Base-by-base conservation (phyloP, 1,284 basidiomycete species). In the Bjerkandera adusta region DNA sequence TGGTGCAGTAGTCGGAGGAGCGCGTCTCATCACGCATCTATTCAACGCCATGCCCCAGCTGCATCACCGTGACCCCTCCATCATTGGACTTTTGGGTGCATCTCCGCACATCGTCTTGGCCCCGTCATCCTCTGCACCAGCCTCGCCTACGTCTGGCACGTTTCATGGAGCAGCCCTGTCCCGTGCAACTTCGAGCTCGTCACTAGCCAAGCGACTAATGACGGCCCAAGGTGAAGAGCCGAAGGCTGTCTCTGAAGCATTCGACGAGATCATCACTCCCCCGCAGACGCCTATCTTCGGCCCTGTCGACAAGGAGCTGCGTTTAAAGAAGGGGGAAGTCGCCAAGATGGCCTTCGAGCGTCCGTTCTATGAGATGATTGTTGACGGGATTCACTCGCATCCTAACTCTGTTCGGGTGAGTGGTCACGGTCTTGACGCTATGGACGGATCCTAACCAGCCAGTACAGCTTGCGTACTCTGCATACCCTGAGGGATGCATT, bases 1-100 rank as follows among this genome's bases (percentile, higher is more conserved):
- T 4, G 71, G 69, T 1, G 88, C 89, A 2, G 76, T 89, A 5
- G 68, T 76, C 33, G 70, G 73, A 44, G 89, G 90, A 24, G 89
- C 92, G 4, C 74, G 82, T 5, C 81, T 93, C 54, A 92, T 95
- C 57, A 95, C 92, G 0, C 92, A 95, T 65, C 72, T 95, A 16
- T 94, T 93, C 80, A 96, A 96, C 59, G 90, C 90, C 4, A 93
- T 93, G 90, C 88, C 89, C 3, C 86, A 86, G 57, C 68, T 93
- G 44, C 89, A 91, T 62, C 89, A 92, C 58, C 77, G 89, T 32
- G 88, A 90, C 60, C 86, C 89, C 36, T 89, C 81, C 11, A 90
- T 95, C 57, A 92, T 95, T 50, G 92, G 92, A 22, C 75, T 95
- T 5, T 71, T 96, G 35, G 91, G 91, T 22, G 80, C 86, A 16